phyloP scores from a whole-genome alignment of 352 stramenopile genomes.

The Pythium vanterpoolii region DNA sequence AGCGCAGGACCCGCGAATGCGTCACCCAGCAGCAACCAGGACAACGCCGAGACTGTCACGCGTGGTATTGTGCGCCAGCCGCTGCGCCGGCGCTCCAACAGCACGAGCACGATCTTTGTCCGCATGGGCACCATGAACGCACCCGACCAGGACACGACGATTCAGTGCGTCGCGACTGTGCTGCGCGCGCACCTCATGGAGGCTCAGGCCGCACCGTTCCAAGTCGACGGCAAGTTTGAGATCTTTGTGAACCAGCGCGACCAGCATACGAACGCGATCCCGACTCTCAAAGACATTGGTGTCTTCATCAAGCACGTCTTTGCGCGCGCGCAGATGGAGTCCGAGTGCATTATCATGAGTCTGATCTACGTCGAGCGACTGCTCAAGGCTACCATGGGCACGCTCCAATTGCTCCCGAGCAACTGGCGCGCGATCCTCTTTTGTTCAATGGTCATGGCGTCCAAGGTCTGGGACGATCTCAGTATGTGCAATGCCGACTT shows the following conservation, averaged over 20 bases:
- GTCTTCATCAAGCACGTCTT: conserved; percentile 95
- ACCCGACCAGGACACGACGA: conserved; percentile 95
- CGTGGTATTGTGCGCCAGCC: conserved; percentile 29
- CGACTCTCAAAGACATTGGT: conserved; percentile 87
- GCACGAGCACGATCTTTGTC: conserved; percentile 93
- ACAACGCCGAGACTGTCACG: not conserved
- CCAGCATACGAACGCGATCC: conserved; percentile 42
- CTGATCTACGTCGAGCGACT: conserved; percentile 97
- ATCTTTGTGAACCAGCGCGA: conserved; percentile 67
- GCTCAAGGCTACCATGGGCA: conserved; percentile 87
- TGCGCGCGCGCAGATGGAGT: conserved; percentile 88
- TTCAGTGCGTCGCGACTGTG: conserved; percentile 95
- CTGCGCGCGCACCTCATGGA: conserved; percentile 95
- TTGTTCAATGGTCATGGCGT: conserved; percentile 95
- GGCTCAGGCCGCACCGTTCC: conserved; percentile 55
- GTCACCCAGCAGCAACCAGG: conserved; percentile 2
- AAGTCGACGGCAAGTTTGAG: conserved; percentile 53
- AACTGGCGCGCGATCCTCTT: conserved; percentile 96
- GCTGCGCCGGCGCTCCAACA: conserved; percentile 91
- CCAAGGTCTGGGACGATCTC: conserved; percentile 97
- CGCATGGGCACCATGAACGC: conserved; percentile 92
- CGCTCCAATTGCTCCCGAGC: conserved; percentile 63
- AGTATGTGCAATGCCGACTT: conserved; percentile 98
- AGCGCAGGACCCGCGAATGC: not conserved
- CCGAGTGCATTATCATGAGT: conserved; percentile 97